A percentile compares a stretch with the other conserved stretches of the same genome.
phyloP scores from a whole-genome alignment of 805 yeast species.

The Ogataea corticis region DNA sequence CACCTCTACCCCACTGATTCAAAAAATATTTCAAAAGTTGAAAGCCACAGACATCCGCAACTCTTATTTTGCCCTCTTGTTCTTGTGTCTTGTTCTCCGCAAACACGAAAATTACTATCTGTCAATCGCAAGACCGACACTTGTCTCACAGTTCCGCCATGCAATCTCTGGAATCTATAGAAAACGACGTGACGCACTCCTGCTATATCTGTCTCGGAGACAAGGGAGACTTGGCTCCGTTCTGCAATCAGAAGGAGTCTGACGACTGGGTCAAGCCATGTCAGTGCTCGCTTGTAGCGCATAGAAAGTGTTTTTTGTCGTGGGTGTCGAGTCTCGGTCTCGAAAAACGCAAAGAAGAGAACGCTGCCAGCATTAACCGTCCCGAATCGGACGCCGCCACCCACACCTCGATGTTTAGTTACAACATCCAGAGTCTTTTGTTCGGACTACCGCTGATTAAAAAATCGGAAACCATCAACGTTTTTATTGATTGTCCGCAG shows the following conservation, averaged over 20 bases:
- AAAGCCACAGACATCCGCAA: too few species aligned
- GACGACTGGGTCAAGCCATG: slow-evolving; percentile 48
- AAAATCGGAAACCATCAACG: slow-evolving; percentile 21
- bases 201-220: slow-evolving; percentile 35
- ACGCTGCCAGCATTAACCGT: slow-evolving; percentile 5
- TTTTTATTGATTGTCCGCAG: slow-evolving; percentile 39
- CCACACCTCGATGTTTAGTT: slow-evolving; percentile 16
- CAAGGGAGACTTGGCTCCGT: slow-evolving; percentile 34
- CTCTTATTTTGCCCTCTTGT: too few species aligned
- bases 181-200: slow-evolving; percentile 11
- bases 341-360: slow-evolving; percentile 18
- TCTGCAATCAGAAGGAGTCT: slow-evolving; percentile 30
- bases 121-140: too few species aligned
- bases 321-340: slow-evolving; percentile 40
- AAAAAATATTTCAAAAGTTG: too few species aligned
- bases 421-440: slow-evolving; percentile 15
- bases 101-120: too few species aligned
- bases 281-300: slow-evolving; percentile 45
- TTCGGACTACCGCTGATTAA: slow-evolving; percentile 20
- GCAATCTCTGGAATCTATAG: slow-evolving; percentile 21
- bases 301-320: slow-evolving; percentile 43
- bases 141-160: slow-evolving; percentile 6
- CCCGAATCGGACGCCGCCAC: slow-evolving; percentile 1
- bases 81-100: neutral
- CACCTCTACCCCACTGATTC: neutral